Percentiles rank a stretch among this genome's conserved stretches.
These are phyloP conservation scores for Gossypium raimondii DNA, from an alignment of 345 rosid genomes.

Conservation along the genomic window DNA sequence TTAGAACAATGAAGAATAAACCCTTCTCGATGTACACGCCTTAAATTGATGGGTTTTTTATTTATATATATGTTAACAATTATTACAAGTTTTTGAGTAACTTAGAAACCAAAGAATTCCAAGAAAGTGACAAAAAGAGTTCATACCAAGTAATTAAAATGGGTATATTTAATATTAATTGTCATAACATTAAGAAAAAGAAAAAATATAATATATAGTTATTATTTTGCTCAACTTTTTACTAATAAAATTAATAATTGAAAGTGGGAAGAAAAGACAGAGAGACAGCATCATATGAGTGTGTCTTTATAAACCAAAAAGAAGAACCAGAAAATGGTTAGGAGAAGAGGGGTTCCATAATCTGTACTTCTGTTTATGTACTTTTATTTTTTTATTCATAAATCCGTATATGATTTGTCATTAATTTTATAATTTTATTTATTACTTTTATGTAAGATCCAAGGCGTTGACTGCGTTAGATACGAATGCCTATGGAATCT, in stretches of 20 bases:
- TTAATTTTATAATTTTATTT: background rate
- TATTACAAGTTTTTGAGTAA: background rate
- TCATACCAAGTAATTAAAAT: background rate
- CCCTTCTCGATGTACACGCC: constrained; percentile 9
- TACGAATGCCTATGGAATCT: background rate
- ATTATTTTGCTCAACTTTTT: background rate
- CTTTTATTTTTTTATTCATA: background rate
- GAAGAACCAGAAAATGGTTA: background rate
- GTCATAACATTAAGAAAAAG: background rate
- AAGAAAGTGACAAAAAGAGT: constrained; percentile 11
- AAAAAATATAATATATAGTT: background rate
- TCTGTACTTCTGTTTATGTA: background rate
- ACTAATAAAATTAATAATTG: background rate
- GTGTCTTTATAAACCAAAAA: constrained; percentile 1
- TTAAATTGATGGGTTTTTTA: background rate
- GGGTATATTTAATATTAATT: constrained; percentile 1
- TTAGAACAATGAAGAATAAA: constrained; percentile 7
- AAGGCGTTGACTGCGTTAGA: constrained; percentile 10
- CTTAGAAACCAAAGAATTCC: constrained; percentile 5
- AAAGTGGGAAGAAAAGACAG: background rate
- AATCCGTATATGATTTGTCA: background rate
- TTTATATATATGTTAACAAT: background rate
- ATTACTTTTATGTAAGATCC: background rate
- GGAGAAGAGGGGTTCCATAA: background rate
- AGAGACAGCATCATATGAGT: constrained; percentile 19